Base-by-base conservation (phyloP, 2,329 filamentous ascomycete genomes). In the Cercospora beticola region DNA sequence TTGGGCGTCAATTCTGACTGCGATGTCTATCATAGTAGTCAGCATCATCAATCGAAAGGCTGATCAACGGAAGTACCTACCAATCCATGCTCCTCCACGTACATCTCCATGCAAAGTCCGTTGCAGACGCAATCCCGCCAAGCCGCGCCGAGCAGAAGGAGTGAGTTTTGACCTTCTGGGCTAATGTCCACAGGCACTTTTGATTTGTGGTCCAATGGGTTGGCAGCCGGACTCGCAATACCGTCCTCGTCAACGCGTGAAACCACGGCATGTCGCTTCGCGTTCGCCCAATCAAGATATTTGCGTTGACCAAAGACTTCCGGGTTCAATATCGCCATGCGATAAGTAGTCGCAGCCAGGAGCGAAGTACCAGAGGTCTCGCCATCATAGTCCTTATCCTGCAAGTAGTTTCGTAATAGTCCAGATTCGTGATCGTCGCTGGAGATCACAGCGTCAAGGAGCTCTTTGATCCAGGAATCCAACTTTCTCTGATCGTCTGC, bases 321-420 rank as follows among this genome's bases (percentile, higher is more conserved):
- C 2, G 82, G 79, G n/a, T 77, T 76, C 18, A 84, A 68, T 2
- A 79, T 74, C n/a, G 81, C 81, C 77, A 85, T 79, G 4, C 84
- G 80, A 71, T 84, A 84, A 12, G 78, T 78, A 1, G 80, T 80
- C 18, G 83, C 80, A 23, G 82, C 76, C 21, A 86, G 71, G 23
- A 85, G 71, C 4, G 82, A 77, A 4, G 83, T 86, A 12, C 84
- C 84, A 10, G 83, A 81, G 5, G 82, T 81, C 73, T 86, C 84
- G 2, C 80, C 82, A 81, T 82, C 84, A 9, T 65, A 66, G 2
- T 28, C 33, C 1, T 31, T 46, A 8, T 69, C 70, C 18, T 62
- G 58, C 26, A 85, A 76, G 67, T 85, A 84, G 69, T 86, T 86
- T 23, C 81, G 76, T 56, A 86, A 71, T 5, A 85, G 76, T 33